These are phyloP conservation scores for Fusarium anguioides DNA, from an alignment of 2,329 filamentous ascomycete species.

Conservation along the genomic window DNA sequence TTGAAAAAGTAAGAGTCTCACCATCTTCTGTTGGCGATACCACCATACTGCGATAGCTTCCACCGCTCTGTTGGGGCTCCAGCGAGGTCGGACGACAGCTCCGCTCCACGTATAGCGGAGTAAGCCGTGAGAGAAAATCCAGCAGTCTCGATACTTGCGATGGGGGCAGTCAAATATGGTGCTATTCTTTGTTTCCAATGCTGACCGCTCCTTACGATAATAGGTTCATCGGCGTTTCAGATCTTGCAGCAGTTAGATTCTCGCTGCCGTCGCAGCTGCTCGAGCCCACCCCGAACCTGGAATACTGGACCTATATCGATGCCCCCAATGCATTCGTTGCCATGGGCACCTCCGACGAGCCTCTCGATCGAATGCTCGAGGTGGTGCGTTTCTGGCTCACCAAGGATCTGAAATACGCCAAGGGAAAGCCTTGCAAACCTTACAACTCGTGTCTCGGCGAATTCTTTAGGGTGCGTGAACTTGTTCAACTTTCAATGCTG, in stretches of 20 bases:
- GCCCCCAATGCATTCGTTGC: conserved; percentile 88
- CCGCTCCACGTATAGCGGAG: conserved; percentile 25
- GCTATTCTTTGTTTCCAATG: conserved; percentile 8
- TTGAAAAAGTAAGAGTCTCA: conserved; percentile 77
- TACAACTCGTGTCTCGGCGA: conserved; percentile 98
- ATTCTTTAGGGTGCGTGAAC: conserved; percentile 84
- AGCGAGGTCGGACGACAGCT: conserved; percentile 34
- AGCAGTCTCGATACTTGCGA: conserved; percentile 7
- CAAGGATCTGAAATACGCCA: conserved; percentile 98
- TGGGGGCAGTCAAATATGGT: conserved; percentile 9
- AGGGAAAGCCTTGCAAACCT: conserved; percentile 97
- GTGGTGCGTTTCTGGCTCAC: conserved; percentile 98
- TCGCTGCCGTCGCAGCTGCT: conserved; percentile 94
- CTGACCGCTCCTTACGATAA: conserved; percentile 44
- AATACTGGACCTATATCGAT: conserved; percentile 99
- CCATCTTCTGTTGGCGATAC: conserved; percentile 1
- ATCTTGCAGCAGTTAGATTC: conserved; percentile 95
- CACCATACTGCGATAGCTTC: conserved; percentile 26
- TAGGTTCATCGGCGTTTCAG: conserved; percentile 95
- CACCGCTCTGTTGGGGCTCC: conserved; percentile 21
- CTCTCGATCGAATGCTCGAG: conserved; percentile 92
- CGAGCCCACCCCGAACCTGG: conserved; percentile 95
- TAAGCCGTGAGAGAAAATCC: conserved; percentile 21
- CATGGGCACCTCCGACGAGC: conserved; percentile 89
- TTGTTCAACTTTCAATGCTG: background rate